Evolutionary conservation across 2,329 filamentous ascomycete genomes (phyloP), one percentile per base, ranked within the genome.

Genomic region (Colletotrichum sp.): DNA sequence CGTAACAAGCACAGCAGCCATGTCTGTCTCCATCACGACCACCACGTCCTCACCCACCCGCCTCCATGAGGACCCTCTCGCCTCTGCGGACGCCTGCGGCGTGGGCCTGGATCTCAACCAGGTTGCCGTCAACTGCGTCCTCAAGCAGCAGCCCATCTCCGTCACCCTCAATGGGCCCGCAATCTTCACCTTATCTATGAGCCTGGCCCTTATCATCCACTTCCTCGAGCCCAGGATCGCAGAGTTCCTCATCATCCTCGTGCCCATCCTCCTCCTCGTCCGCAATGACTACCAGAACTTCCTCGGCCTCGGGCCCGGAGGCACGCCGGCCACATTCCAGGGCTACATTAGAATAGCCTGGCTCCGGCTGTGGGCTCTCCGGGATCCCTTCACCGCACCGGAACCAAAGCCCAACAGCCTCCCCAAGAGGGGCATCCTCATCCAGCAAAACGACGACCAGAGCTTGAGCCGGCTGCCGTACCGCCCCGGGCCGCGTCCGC

Each of bases 201-300:
- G 84, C 24, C 85, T 92, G 72, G 86, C 91, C 52, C 77, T 89
- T 38, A 85, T 87, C 77, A 88, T 92, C 79, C 89, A 91, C 78
- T 86, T 89, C 71, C 78, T 90, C 59, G 85, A 88, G 36, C 84
- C 87, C 6, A 82, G 82, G n/a, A 78, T 88, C 24, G 86, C 89
- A 55, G 87, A 90, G 77, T 80, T 86, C 65, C 80, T 92, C 64
- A 85, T 92, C 66, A 81, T 88, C 24, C 78, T 89, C n/a, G 81
- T 88, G 9, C 90, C 90, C 2, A 63, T 87, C 30, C 76, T 86
- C 34, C 81, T 91, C 8, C 86, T 90, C 75, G 84, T 94, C 79
- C 91, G 92, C 81, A 91, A 92, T 81, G 94, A 96, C 86, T 97
- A 95, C 84, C 86, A 88, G 69, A 93, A 93, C 82, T 97, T 95